Evolutionary conservation across 306 rosid species (phyloP), one percentile per base, ranked within the genome.

Genomic region (Vicia faba): DNA sequence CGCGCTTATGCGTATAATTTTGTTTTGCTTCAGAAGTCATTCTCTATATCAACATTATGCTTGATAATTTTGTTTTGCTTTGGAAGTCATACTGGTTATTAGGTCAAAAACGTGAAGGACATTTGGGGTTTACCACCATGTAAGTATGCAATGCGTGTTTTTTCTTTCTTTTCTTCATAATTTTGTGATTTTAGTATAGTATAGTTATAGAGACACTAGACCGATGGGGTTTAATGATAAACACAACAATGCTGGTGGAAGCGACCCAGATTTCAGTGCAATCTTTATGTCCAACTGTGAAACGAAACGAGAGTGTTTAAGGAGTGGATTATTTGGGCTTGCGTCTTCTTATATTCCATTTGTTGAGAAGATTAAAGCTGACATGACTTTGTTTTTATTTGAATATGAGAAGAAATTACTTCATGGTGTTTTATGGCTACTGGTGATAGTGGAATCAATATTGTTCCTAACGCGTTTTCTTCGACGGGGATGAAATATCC

Each of bases 381-480:
- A 87, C 10, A 82, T 79, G 79, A n/a, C 80, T 68, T 64, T 88
- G 51, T 88, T 88, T 74, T 84, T 88, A 13, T 86, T 78, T 39
- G 91, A 88, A 29, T 61, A 73, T 40, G 91, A 85, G 61, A 76
- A 71, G 60, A 78, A 72, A 68, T 57, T 61, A 53, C 95, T 88
- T 51, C 76, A 88, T 51, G 95, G 95, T 18, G 91, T 88, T 39
- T 75, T 36, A 59, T 28, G 79, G 88, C 91, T 20, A 15, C 66
- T 43, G 67, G 78, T 62, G 83, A 84, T 38, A 91, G 95, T 12
- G 61, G 12, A 14, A 35, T 82, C 58, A 71, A 88, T 64, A 78
- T 84, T 13, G 70, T 50, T 13, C 82, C 89, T 11, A 14, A 43
- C 55, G 91, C 91, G 4, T 88, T 75, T 15, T 15, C 62, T 23